These are phyloP conservation scores for cucumber (Cucumis sativus) DNA, from an alignment of 306 rosid species.

Conservation along the genomic window DNA sequence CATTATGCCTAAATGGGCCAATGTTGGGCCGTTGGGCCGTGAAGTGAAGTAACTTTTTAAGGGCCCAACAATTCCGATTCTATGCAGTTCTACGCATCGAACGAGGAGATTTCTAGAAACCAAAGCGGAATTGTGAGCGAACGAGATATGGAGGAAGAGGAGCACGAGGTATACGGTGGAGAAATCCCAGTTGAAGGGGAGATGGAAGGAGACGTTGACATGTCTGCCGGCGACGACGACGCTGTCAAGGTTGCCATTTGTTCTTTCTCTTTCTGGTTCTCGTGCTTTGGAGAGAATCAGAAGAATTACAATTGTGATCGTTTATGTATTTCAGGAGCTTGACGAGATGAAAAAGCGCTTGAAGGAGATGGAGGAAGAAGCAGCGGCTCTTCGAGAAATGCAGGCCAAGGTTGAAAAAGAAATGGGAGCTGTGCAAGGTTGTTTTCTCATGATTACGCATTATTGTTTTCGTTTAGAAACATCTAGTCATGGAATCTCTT, in stretches of 20 bases:
- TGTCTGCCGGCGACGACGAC: constrained; percentile 67
- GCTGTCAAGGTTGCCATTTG: constrained; percentile 47
- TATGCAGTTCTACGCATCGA: neutral
- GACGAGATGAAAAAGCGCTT: constrained; percentile 88
- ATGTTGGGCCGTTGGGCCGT: neutral
- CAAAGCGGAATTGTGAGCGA: neutral
- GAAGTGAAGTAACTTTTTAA: neutral
- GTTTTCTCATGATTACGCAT: constrained; percentile 11
- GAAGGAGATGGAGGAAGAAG: constrained; percentile 98
- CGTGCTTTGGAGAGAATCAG: neutral
- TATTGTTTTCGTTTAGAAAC: neutral
- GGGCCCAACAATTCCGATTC: neutral
- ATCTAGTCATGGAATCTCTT: neutral
- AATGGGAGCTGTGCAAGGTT: constrained; percentile 85
- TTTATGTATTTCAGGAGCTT: constrained; percentile 33
- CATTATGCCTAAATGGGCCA: neutral
- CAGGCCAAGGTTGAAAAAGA: constrained; percentile 98
- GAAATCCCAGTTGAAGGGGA: constrained; percentile 79
- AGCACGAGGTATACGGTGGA: constrained; percentile 93
- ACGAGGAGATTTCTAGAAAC: constrained; percentile 7
- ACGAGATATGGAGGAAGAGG: constrained; percentile 71
- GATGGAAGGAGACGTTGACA: constrained; percentile 60
- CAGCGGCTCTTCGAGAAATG: constrained; percentile 94
- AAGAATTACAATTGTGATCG: neutral
- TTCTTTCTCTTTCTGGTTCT: neutral